Conservation (phyloP, 2,329 filamentous ascomycete genomes). For the Boeremia lycopersici region DNA sequence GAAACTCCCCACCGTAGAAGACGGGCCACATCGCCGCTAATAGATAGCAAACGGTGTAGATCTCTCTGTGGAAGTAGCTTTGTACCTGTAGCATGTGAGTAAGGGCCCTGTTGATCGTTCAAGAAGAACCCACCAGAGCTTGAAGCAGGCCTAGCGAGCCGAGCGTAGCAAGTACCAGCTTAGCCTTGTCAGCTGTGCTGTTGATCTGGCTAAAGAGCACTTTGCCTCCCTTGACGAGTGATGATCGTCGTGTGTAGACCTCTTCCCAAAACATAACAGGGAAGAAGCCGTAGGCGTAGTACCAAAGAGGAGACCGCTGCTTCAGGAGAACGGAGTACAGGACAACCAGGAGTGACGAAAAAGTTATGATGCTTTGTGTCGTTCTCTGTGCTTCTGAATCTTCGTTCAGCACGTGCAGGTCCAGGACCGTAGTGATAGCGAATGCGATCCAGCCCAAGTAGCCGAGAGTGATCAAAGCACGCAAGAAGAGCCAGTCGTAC, state of each 20-base stretch:
- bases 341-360: conserved; percentile 75
- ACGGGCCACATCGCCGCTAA: conserved; percentile 79
- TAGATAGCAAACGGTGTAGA: conserved; percentile 81
- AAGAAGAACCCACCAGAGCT: conserved; percentile 61
- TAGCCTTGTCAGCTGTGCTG: conserved; percentile 62
- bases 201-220: conserved; percentile 73
- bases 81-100: conserved; percentile 65
- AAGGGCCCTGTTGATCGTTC: not conserved
- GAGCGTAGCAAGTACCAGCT: conserved; percentile 67
- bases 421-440: conserved; percentile 84
- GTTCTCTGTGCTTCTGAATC: conserved; percentile 69
- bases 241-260: conserved; percentile 77
- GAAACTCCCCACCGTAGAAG: conserved; percentile 73
- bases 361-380: conserved; percentile 64
- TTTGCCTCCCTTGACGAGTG: conserved; percentile 69
- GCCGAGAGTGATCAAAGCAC: conserved; percentile 84
- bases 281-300: conserved; percentile 92
- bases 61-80: conserved; percentile 88
- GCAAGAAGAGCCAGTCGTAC: conserved; percentile 96
- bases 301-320: conserved; percentile 79
- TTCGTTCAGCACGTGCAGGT: conserved; percentile 82
- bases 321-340: conserved; percentile 81
- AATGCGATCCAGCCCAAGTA: conserved; percentile 97
- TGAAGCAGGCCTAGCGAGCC: conserved; percentile 77
- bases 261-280: conserved; percentile 97